These are phyloP conservation scores for Tulasnella sp. DNA, from an alignment of 768 basidiomycete genomes.

Conservation along the genomic window DNA sequence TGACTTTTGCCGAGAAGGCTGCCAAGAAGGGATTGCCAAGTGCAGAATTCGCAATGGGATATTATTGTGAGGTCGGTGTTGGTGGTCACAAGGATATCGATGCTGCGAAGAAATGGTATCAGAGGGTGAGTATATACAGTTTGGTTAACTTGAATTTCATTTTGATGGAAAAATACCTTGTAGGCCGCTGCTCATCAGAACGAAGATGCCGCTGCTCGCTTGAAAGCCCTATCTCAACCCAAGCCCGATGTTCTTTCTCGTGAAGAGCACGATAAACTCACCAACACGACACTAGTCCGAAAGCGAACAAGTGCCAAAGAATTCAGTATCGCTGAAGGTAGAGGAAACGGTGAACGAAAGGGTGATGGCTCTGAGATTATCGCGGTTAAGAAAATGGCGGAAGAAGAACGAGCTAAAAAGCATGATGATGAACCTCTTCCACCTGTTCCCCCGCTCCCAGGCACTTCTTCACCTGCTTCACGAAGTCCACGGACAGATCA, in stretches of 20 bases:
- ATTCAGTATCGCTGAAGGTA: conserved; percentile 21
- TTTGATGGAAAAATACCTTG: too few relatives aligned
- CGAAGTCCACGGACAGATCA: conserved; percentile 5
- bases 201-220: conserved; percentile 60
- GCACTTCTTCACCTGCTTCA: too few relatives aligned
- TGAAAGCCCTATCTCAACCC: conserved; percentile 52
- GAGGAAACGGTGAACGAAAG: conserved; percentile 1
- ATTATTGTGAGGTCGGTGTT: conserved; percentile 87
- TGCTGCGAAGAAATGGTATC: conserved; percentile 68
- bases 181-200: conserved; percentile 72
- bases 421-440: conserved; percentile 5
- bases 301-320: conserved; percentile 55
- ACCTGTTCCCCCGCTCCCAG: too few relatives aligned
- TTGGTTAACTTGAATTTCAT: too few relatives aligned
- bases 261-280: conserved; percentile 65
- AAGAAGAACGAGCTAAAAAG: neutral
- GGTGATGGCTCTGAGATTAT: conserved; percentile 4
- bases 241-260: conserved; percentile 55
- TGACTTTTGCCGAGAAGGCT: conserved; percentile 76
- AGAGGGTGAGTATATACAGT: conserved; percentile 31
- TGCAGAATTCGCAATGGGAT: conserved; percentile 93
- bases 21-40: conserved; percentile 52
- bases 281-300: conserved; percentile 68
- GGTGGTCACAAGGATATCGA: conserved; percentile 40
- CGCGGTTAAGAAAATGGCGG: conserved; percentile 4